Conservation (phyloP, 257 asterid species). For the Linaria vulgaris region DNA sequence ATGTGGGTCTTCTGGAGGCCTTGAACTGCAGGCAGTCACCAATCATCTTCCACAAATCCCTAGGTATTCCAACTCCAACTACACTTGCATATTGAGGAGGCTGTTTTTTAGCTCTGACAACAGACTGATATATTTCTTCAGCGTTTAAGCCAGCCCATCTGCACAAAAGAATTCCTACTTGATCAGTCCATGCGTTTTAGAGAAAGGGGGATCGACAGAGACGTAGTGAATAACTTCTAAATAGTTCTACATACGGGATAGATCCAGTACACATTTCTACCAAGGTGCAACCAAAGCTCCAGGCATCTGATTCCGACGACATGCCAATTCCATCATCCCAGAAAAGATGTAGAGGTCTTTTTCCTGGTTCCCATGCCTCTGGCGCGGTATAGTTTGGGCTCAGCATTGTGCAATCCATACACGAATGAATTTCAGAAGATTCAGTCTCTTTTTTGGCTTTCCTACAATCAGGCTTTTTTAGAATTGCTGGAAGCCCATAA, state of each 20-base stretch:
- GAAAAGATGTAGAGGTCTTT: conserved; percentile 85
- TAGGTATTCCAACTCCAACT: conserved; percentile 96
- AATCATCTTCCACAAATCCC: conserved; percentile 98
- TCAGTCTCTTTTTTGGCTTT: conserved; percentile 79
- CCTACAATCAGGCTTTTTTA: conserved; percentile 79
- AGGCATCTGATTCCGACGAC: conserved; percentile 94
- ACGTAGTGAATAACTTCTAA: conserved; percentile 2
- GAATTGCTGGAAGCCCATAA: conserved; percentile 93
- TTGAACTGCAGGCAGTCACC: conserved; percentile 97
- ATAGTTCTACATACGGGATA: conserved; percentile 75
- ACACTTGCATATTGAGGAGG: conserved; percentile 98
- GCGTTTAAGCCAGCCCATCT: conserved; percentile 95
- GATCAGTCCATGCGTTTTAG: conserved; percentile 25
- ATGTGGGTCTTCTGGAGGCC: conserved; percentile 86
- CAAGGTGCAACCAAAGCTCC: conserved; percentile 99
- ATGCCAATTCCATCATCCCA: conserved; percentile 99
- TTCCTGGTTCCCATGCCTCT: conserved; percentile 98
- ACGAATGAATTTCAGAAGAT: conserved; percentile 81
- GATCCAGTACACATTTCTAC: conserved; percentile 99
- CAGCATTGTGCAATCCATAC: conserved; percentile 99
- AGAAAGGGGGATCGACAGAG: background rate
- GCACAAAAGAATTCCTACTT: conserved; percentile 33
- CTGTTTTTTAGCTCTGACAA: conserved; percentile 76
- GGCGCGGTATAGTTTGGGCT: conserved; percentile 97
- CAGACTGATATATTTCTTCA: conserved; percentile 87